A percentile compares a stretch with the other conserved stretches of the same genome.
These are phyloP conservation scores for Tricholoma bakamatsutake DNA, from an alignment of 768 basidiomycete genomes.

Conservation along the genomic window DNA sequence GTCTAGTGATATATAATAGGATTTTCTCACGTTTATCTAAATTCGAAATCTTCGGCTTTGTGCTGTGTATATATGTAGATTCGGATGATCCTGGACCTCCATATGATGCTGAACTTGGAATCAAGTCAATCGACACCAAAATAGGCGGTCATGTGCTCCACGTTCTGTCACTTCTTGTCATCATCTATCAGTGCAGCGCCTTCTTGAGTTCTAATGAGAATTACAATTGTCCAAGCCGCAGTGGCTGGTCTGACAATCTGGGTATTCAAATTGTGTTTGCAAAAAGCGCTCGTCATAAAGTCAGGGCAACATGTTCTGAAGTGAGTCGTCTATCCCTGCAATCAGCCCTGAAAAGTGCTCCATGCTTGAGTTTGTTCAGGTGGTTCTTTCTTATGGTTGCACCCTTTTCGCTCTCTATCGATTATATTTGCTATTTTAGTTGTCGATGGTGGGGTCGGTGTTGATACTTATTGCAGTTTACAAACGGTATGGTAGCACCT, in stretches of 20 bases:
- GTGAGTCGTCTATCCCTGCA: background rate
- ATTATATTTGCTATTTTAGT: constrained; percentile 24
- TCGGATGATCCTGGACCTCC: no score
- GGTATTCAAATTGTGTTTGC: background rate
- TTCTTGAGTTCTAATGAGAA: background rate
- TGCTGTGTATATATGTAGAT: no score
- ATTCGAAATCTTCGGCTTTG: no score
- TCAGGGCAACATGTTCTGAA: background rate
- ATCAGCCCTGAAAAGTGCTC: background rate
- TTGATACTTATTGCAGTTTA: constrained; percentile 24
- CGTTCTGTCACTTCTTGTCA: no score
- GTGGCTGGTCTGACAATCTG: background rate
- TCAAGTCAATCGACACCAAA: no score
- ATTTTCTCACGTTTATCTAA: no score
- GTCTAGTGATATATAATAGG: no score
- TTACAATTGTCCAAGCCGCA: background rate
- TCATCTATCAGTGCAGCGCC: background rate
- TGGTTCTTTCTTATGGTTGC: constrained; percentile 16
- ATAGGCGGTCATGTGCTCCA: no score
- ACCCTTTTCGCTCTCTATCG: constrained; percentile 25
- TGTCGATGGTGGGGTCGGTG: background rate
- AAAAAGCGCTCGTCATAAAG: background rate
- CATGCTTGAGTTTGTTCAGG: constrained; percentile 11
- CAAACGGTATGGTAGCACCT: constrained; percentile 32
- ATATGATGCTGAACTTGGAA: no score